Conservation (phyloP, 805 yeast species). For the Teunomyces lycoperdinae region DNA sequence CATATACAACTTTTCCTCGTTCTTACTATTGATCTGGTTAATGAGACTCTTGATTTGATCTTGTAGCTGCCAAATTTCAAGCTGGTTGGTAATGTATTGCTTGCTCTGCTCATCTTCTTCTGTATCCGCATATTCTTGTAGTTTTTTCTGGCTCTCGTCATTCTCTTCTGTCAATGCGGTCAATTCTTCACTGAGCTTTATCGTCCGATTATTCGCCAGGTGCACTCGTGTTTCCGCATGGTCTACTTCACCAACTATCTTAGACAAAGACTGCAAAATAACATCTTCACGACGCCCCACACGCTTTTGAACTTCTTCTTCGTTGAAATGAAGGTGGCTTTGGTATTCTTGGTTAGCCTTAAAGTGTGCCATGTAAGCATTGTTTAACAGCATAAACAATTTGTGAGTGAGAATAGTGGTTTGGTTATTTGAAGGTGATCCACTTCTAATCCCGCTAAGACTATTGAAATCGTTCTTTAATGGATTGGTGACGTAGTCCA, state of each 20-base stretch:
- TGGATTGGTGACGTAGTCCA: slow-evolving; percentile 70
- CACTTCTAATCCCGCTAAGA: slow-evolving; percentile 49
- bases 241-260: slow-evolving; percentile 45
- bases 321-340: slow-evolving; percentile 28
- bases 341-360: slow-evolving; percentile 43
- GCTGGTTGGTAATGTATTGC: slow-evolving; percentile 35
- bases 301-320: slow-evolving; percentile 38
- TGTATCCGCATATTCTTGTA: slow-evolving; percentile 23
- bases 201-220: slow-evolving; percentile 30
- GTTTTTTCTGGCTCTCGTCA: slow-evolving; percentile 24
- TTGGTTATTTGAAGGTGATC: slow-evolving; percentile 28
- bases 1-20: slow-evolving; percentile 66
- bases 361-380: slow-evolving; percentile 41
- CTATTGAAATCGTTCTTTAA: slow-evolving; percentile 47
- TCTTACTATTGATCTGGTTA: slow-evolving; percentile 44
- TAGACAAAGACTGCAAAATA: slow-evolving; percentile 42
- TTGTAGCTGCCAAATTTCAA: slow-evolving; percentile 44
- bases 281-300: slow-evolving; percentile 45
- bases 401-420: slow-evolving; percentile 55
- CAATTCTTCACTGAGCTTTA: slow-evolving; percentile 30
- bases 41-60: slow-evolving; percentile 43
- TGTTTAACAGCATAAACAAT: slow-evolving; percentile 54
- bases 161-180: slow-evolving; percentile 22
- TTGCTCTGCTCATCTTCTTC: slow-evolving; percentile 16
- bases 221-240: slow-evolving; percentile 36